Base-by-base conservation (phyloP, 2,329 filamentous ascomycete species). In the Parascedosporium putredinis region DNA sequence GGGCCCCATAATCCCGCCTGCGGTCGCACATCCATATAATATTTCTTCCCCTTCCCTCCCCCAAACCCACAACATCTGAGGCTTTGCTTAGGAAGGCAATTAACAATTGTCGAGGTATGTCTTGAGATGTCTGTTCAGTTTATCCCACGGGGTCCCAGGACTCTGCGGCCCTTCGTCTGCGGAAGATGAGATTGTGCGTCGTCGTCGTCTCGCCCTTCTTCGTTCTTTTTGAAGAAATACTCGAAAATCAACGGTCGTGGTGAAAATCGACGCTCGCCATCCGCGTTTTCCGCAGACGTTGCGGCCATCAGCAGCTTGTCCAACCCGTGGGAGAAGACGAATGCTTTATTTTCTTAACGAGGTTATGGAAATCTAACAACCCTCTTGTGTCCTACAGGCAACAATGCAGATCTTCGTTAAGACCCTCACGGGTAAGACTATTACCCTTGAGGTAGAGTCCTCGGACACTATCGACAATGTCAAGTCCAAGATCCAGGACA, bases 401-500 rank as follows among this genome's bases (percentile, higher is more conserved):
- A 79, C 71, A 73, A 84, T 84, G 80, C 80, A 84, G 78, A 84
- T 84, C 71, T 85, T 85, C 76, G 81, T 84, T 67, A 84, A 84
- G 75, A 84, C 81, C 79, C 81, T 97, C 65, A 97, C 93, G 87
- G 93, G 93, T 70, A 97, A 97, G 86, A 97, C 93, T 71, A 97
- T 97, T 86, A 97, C 93, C 86, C 90, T 98, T 66, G 93, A 98
- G 89, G 93, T 97, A 77, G 93, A 97, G 85, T 95, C 89, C 66
- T 91, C 85, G 68, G 93, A 98, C 77, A 97, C 91, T 69, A 97
- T 98, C 76, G 93, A 97, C 84, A 97, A 97, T 85, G 93, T 98
- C 79, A 97, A 97, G 85, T 88, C 87, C 79, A 97, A 98, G 83
- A 81, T 81, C 64, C 76, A 84, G 88, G 93, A 97, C 84, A 98